Evolutionary conservation across 2,329 filamentous ascomycete genomes (phyloP), one percentile per base, ranked within the genome.

Genomic region (Cladosporium colombiae): DNA sequence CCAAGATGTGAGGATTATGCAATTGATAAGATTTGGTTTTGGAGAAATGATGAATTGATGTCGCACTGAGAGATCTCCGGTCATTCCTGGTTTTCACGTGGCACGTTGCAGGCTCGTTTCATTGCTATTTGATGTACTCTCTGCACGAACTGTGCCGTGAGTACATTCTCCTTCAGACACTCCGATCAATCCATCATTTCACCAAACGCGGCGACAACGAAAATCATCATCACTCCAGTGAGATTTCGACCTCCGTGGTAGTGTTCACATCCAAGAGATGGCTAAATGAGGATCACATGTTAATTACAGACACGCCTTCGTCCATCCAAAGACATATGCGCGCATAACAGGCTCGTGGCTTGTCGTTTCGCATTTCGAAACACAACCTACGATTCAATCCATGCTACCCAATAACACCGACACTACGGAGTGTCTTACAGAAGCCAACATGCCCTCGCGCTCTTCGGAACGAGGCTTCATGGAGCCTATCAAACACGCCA

Each of bases 1-100:
- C 73, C 66, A 77, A 77, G 73, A 70, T 76, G 64, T 75, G 67
- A 67, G 56, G 21, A 7, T 21, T 11, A 8, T 21, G n/a, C 16
- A 3, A n/a, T n/a, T 7, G 7, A 21, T 1, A 44, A n/a, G n/a
- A 46, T 5, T 10, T 2, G 11, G n/a, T 21, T 13, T 8, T 23
- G 40, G n/a, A 5, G n/a, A n/a, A n/a, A 10, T n/a, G 37, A 46
- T 46, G n/a, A 46, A 46, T 21, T 23, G 40, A 23, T n/a, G 18
- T 44, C 4, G 18, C 18, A 16, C 10, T n/a, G 7, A n/a, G 6
- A 18, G 16, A 21, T 44, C 18, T n/a, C 6, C 37, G 8, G 10
- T n/a, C 37, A 44, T 5, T n/a, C 37, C 37, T n/a, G 16, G 16
- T 44, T 44, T 44, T n/a, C 37, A 44, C 37, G 18, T n/a, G 35